Conservation (phyloP, 768 basidiomycete species). For the Podaxis carcinomalis region DNA sequence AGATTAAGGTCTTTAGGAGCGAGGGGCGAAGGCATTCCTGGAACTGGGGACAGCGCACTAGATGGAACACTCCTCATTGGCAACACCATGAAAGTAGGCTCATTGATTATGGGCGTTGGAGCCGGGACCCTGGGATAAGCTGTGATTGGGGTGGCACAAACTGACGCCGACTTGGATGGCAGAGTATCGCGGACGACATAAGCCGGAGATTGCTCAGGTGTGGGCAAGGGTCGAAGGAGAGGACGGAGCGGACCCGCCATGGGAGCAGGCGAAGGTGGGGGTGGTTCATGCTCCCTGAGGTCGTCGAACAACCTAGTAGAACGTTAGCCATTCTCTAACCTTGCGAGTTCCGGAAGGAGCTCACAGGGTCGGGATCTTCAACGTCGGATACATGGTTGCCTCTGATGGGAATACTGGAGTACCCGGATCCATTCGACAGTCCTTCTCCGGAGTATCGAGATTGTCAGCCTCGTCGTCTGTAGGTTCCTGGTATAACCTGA, state of each 20-base stretch:
- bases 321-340: background rate
- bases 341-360: background rate
- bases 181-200: constrained; percentile 20
- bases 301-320: constrained; percentile 43
- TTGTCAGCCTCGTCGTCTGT: constrained; percentile 3
- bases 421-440: background rate
- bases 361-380: background rate
- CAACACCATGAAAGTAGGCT: constrained; percentile 8
- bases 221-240: constrained; percentile 46
- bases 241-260: constrained; percentile 42
- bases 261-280: constrained; percentile 24
- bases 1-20: constrained; percentile 45
- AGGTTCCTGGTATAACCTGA: constrained; percentile 5
- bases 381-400: background rate
- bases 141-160: constrained; percentile 24
- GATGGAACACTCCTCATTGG: constrained; percentile 11
- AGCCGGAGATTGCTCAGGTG: constrained; percentile 41
- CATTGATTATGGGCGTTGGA: constrained; percentile 23
- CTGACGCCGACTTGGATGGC: constrained; percentile 10
- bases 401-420: background rate
- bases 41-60: constrained; percentile 19
- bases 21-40: constrained; percentile 36
- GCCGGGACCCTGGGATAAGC: constrained; percentile 25
- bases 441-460: background rate
- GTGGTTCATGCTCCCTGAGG: constrained; percentile 32